Percentiles rank a stretch among this genome's conserved stretches.
Conservation (phyloP, 345 rosid species). For the Ceriops zippeliana region DNA sequence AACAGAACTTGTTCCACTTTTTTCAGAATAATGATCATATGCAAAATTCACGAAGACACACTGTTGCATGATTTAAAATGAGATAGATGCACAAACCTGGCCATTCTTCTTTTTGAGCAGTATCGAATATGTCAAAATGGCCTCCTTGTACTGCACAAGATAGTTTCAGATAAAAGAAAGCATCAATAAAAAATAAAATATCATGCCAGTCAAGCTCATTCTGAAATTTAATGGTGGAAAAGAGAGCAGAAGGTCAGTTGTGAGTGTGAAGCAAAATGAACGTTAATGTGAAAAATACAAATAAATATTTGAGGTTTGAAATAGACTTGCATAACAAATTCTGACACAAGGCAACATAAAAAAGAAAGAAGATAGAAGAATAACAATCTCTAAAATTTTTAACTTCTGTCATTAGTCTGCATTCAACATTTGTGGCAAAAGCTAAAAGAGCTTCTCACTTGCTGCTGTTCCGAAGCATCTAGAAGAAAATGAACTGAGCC, state of each 20-base stretch:
- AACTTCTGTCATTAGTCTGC: not conserved
- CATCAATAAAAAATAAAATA: not conserved
- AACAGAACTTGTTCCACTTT: not conserved
- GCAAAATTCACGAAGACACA: not conserved
- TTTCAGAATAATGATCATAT: not conserved
- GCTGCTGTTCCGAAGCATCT: not conserved
- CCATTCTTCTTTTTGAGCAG: conserved; percentile 57
- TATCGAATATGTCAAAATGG: conserved; percentile 79
- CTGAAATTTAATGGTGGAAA: not conserved
- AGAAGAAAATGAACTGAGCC: conserved; percentile 79
- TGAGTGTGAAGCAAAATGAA: not conserved
- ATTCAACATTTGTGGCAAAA: not conserved
- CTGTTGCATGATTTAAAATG: not conserved
- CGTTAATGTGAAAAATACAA: not conserved
- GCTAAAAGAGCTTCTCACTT: not conserved
- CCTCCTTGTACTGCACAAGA: conserved; percentile 80
- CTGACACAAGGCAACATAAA: not conserved
- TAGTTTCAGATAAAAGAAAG: not conserved
- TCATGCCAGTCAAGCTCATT: not conserved
- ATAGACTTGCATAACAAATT: not conserved
- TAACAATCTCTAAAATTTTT: too few relatives aligned
- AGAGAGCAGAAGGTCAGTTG: not conserved
- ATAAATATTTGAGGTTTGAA: not conserved
- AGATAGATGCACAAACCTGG: conserved; percentile 50
- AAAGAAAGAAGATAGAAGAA: too few relatives aligned